Evolutionary conservation across 208 protist species (phyloP).

Genomic region (Wallacemonas sp.): DNA sequence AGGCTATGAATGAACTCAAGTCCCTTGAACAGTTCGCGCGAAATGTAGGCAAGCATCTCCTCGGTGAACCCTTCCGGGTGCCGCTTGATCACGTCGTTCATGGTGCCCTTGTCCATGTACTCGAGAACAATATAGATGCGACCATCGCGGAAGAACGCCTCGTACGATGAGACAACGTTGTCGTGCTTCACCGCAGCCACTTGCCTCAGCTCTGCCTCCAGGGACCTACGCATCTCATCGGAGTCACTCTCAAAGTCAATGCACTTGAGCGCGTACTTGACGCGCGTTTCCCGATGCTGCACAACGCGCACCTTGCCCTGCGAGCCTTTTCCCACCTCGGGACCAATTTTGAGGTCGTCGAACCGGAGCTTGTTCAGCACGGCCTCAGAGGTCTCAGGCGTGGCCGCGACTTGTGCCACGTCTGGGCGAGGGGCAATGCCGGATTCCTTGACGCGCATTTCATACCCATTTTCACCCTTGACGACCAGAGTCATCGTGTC

Average conservation of each 20-base stretch:
- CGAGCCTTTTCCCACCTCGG: slow-evolving; percentile 81
- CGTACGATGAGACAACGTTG: slow-evolving; percentile 90
- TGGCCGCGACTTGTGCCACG: slow-evolving; percentile 11
- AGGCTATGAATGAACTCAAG: slow-evolving; percentile 83
- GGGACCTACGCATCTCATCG: slow-evolving; percentile 63
- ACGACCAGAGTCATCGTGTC: slow-evolving; percentile 91
- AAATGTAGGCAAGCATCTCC: slow-evolving; percentile 82
- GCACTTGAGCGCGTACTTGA: slow-evolving; percentile 91
- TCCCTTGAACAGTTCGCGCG: slow-evolving; percentile 82
- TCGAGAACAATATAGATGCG: slow-evolving; percentile 88
- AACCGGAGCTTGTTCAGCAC: slow-evolving; percentile 84
- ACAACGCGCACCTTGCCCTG: slow-evolving; percentile 89
- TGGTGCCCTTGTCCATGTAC: slow-evolving; percentile 91
- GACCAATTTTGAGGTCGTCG: slow-evolving; percentile 82
- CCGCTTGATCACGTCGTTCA: slow-evolving; percentile 81
- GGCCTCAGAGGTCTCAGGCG: slow-evolving; percentile 35
- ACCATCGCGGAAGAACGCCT: slow-evolving; percentile 90
- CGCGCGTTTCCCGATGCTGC: slow-evolving; percentile 60
- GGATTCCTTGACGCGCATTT: slow-evolving; percentile 90
- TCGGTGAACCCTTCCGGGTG: slow-evolving; percentile 75
- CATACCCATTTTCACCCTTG: slow-evolving; percentile 80
- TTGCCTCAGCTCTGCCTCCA: slow-evolving; percentile 81
- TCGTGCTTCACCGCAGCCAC: slow-evolving; percentile 85
- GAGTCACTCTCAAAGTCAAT: slow-evolving; percentile 75
- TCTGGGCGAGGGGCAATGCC: slow-evolving; percentile 57